phyloP scores from a whole-genome alignment of 495 filamentous ascomycete genomes.

The Cetradonia linearis region DNA sequence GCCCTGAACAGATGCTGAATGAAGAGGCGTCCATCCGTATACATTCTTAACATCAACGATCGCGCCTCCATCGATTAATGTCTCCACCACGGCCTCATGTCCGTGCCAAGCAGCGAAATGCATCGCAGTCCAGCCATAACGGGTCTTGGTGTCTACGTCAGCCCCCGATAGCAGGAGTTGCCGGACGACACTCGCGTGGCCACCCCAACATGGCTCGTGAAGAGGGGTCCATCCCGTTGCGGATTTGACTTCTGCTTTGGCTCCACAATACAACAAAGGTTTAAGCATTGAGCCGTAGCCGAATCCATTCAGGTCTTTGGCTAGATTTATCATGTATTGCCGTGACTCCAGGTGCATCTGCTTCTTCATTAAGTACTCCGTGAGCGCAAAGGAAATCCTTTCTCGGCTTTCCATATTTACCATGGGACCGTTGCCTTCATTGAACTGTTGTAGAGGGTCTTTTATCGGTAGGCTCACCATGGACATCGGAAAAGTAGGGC shows the following conservation, averaged over 20 bases:
- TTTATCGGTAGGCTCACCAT: neutral
- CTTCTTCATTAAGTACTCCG: neutral
- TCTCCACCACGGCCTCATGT: conserved; percentile 23
- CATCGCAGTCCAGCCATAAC: conserved; percentile 21
- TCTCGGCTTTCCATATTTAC: neutral
- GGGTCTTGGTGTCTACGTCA: neutral
- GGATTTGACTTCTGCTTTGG: neutral
- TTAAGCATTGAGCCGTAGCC: neutral
- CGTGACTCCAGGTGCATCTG: conserved; percentile 2
- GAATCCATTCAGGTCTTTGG: neutral
- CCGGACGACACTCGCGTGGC: neutral
- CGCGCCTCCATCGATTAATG: conserved; percentile 24
- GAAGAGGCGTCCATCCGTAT: conserved; percentile 7
- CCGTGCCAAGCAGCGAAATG: conserved; percentile 27
- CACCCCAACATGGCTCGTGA: neutral
- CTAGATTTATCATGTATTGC: neutral
- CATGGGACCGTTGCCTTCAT: neutral
- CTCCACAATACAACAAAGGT: neutral
- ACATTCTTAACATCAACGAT: conserved; percentile 16
- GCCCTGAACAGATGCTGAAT: neutral
- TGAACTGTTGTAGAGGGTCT: neutral
- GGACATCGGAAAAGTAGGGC: neutral
- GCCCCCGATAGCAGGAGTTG: neutral
- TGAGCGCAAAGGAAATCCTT: neutral
- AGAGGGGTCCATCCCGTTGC: conserved; percentile 7